These are phyloP conservation scores for Sistotremastrum niveocremeum DNA, from an alignment of 768 basidiomycete genomes.

Conservation along the genomic window DNA sequence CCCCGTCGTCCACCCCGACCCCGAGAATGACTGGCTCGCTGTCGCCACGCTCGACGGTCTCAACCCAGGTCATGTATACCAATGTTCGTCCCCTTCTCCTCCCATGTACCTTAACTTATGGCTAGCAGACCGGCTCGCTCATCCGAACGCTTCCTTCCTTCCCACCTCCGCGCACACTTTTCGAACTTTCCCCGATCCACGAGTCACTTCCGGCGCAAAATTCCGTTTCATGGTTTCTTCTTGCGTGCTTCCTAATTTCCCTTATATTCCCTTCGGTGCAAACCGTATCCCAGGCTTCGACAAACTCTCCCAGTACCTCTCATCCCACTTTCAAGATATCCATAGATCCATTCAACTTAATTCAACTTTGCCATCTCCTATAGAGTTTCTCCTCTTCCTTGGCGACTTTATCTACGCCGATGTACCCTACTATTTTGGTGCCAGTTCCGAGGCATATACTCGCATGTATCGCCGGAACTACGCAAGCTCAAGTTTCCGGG, in stretches of 20 bases:
- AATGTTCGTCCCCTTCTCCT: constrained; percentile 35
- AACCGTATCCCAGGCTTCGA: constrained; percentile 51
- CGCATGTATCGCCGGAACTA: constrained; percentile 59
- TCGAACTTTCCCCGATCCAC: constrained; percentile 63
- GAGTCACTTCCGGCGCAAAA: constrained; percentile 34
- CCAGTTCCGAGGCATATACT: constrained; percentile 42
- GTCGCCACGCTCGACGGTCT: constrained; percentile 42
- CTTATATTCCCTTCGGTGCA: constrained; percentile 44
- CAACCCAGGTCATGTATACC: constrained; percentile 55
- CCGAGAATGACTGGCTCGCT: constrained; percentile 43
- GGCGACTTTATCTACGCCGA: constrained; percentile 73
- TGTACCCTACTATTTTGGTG: constrained; percentile 49
- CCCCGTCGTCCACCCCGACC: constrained; percentile 30
- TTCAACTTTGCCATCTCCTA: constrained; percentile 10
- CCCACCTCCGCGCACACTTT: constrained; percentile 44
- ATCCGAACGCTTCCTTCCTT: constrained; percentile 29
- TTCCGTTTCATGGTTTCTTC: constrained; percentile 61
- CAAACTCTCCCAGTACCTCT: constrained; percentile 42
- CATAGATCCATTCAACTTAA: constrained; percentile 2
- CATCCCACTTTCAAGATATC: constrained; percentile 9
- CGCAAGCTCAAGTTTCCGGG: constrained; percentile 47
- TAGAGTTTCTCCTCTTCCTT: constrained; percentile 54
- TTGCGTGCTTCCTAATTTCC: constrained; percentile 61
- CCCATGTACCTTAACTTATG: constrained; percentile 4
- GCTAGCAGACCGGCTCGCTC: constrained; percentile 27